Conservation (phyloP, 2,329 filamentous ascomycete genomes). For the Camillea tinctor region DNA sequence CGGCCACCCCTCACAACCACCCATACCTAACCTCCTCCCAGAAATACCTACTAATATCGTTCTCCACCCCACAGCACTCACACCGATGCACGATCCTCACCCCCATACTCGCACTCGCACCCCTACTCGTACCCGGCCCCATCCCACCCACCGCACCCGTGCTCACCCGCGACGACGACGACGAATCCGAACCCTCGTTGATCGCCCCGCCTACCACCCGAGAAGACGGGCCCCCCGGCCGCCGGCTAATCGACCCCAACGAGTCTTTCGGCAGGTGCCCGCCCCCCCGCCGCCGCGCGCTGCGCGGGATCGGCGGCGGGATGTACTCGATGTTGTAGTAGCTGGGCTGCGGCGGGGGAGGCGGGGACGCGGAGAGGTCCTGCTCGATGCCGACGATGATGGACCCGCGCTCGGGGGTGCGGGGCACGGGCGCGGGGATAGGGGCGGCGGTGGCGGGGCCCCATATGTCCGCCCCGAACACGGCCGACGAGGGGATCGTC, state of each 20-base stretch:
- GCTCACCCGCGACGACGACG: background rate
- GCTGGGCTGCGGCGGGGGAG: no score
- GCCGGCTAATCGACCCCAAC: background rate
- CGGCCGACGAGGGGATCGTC: background rate
- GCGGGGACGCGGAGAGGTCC: no score
- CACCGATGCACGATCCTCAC: conserved; percentile 21
- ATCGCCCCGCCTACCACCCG: no score
- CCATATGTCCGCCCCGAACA: background rate
- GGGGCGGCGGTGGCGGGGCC: background rate
- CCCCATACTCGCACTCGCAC: conserved; percentile 6
- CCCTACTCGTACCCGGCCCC: background rate
- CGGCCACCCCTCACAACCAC: conserved; percentile 5
- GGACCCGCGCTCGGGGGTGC: background rate
- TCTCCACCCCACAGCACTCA: conserved; percentile 20
- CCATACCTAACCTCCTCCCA: conserved; percentile 23
- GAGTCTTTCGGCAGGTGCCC: background rate
- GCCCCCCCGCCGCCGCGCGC: no score
- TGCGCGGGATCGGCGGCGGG: no score
- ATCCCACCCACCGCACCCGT: background rate
- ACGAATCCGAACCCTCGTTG: no score
- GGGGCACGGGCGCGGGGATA: background rate
- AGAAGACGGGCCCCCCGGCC: no score
- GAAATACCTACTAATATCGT: conserved; percentile 25
- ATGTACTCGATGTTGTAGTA: no score
- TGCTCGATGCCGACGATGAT: background rate